phyloP scores from a whole-genome alignment of 2,329 filamentous ascomycete species.

The Colletotrichum liriopes region DNA sequence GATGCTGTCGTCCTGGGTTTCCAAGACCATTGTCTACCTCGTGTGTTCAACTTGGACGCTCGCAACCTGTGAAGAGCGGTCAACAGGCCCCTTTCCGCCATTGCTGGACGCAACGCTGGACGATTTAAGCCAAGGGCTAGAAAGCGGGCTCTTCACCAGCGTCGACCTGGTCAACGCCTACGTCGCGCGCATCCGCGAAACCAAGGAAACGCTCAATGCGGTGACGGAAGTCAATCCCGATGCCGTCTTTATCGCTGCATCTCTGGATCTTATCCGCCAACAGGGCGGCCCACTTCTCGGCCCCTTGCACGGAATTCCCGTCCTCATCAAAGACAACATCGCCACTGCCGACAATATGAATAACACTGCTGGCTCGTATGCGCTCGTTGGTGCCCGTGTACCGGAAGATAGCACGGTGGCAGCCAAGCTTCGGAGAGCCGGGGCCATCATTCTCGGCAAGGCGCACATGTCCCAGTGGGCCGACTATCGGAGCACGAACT shows the following conservation, averaged over 20 bases:
- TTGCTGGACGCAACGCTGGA: slow-evolving; percentile 18
- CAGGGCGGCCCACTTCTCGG: slow-evolving; percentile 26
- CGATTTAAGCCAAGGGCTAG: slow-evolving; percentile 45
- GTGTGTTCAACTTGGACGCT: no score
- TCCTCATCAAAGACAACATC: slow-evolving; percentile 79
- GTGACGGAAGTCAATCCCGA: slow-evolving; percentile 56
- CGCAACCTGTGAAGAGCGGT: no score
- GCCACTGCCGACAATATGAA: slow-evolving; percentile 75
- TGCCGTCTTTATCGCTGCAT: slow-evolving; percentile 55
- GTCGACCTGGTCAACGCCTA: slow-evolving; percentile 53
- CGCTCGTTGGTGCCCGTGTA: slow-evolving; percentile 72
- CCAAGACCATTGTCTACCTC: no score
- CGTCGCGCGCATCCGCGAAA: slow-evolving; percentile 51
- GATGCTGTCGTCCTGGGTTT: no score
- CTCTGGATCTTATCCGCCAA: slow-evolving; percentile 52
- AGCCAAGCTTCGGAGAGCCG: slow-evolving; percentile 72
- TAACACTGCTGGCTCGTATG: slow-evolving; percentile 75
- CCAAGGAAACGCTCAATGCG: slow-evolving; percentile 48
- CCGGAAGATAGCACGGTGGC: slow-evolving; percentile 72
- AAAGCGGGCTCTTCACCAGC: slow-evolving; percentile 48
- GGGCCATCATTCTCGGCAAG: slow-evolving; percentile 77
- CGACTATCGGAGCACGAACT: slow-evolving; percentile 71
- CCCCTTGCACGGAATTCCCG: slow-evolving; percentile 73
- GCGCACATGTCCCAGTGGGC: slow-evolving; percentile 77
- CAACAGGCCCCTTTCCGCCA: not conserved